Conservation (phyloP, 768 basidiomycete species). For the Lyophyllum shimeji region DNA sequence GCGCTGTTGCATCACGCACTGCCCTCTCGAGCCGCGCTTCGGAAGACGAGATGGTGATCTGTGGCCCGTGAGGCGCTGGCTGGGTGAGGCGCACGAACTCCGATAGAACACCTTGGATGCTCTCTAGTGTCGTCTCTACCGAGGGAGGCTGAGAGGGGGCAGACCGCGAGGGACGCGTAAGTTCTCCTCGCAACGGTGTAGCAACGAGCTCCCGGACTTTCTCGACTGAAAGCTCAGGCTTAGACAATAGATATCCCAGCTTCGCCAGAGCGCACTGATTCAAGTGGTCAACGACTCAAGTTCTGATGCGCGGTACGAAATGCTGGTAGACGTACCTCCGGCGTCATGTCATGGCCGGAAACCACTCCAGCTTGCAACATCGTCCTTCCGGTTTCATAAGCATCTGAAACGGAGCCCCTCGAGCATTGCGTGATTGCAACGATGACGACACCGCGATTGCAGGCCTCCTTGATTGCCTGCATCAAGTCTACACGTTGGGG, state of each 20-base stretch:
- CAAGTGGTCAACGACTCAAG: background rate
- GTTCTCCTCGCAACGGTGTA: constrained; percentile 84
- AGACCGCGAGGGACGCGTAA: constrained; percentile 55
- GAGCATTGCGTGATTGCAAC: constrained; percentile 92
- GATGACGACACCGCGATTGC: constrained; percentile 79
- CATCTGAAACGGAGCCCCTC: constrained; percentile 82
- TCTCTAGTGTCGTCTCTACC: constrained; percentile 52
- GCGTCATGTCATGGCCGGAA: constrained; percentile 91
- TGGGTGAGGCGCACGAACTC: constrained; percentile 67
- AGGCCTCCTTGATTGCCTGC: constrained; percentile 76
- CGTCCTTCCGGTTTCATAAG: constrained; percentile 77
- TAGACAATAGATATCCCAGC: constrained; percentile 86
- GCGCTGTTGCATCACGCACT: constrained; percentile 51
- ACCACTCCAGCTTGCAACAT: constrained; percentile 76
- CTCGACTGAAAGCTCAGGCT: constrained; percentile 65
- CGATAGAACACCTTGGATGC: constrained; percentile 62
- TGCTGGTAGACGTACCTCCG: constrained; percentile 57
- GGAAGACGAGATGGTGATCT: constrained; percentile 35
- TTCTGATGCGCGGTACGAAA: background rate
- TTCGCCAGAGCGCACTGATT: constrained; percentile 85
- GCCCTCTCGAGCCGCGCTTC: constrained; percentile 33
- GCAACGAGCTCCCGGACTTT: constrained; percentile 77
- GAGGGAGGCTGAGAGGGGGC: constrained; percentile 40
- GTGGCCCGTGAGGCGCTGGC: constrained; percentile 32
- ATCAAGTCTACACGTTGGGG: constrained; percentile 79